A percentile compares a stretch with the other conserved stretches of the same genome.
These are phyloP conservation scores for Brassica cretica DNA, from an alignment of 345 rosid genomes.

Conservation along the genomic window DNA sequence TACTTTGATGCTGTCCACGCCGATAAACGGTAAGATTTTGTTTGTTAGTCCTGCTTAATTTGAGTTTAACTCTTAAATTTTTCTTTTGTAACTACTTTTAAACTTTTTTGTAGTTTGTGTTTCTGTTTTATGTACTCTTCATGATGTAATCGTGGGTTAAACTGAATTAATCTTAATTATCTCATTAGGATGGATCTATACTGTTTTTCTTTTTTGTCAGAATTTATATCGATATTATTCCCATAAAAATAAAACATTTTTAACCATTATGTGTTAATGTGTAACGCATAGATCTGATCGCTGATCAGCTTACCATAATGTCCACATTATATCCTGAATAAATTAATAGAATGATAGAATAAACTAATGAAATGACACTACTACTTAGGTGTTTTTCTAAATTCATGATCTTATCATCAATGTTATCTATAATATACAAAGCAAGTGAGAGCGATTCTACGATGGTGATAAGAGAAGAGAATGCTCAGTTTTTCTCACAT, in stretches of 20 bases:
- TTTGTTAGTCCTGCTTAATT: neutral
- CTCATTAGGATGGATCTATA: neutral
- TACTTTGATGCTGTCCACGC: neutral
- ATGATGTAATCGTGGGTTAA: neutral
- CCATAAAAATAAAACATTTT: neutral
- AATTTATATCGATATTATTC: neutral
- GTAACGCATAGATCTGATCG: neutral
- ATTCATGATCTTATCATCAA: slow-evolving; percentile 8
- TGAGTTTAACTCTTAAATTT: neutral
- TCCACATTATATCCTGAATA: neutral
- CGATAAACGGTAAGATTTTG: neutral
- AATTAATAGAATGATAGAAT: neutral
- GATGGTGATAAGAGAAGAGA: slow-evolving; percentile 33
- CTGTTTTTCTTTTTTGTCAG: neutral
- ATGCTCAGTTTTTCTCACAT: slow-evolving; percentile 40
- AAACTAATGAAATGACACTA: neutral
- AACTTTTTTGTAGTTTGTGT: neutral
- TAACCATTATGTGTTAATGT: neutral
- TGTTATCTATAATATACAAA: slow-evolving; percentile 11
- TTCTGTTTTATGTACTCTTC: neutral
- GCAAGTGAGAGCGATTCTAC: slow-evolving; percentile 28
- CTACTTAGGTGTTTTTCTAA: slow-evolving; percentile 2
- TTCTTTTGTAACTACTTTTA: neutral
- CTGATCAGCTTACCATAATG: neutral
- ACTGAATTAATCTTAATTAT: neutral